A percentile compares a stretch with the other conserved stretches of the same genome.
Conservation (phyloP, 2,329 filamentous ascomycete species). For the Fusarium coffeatum region DNA sequence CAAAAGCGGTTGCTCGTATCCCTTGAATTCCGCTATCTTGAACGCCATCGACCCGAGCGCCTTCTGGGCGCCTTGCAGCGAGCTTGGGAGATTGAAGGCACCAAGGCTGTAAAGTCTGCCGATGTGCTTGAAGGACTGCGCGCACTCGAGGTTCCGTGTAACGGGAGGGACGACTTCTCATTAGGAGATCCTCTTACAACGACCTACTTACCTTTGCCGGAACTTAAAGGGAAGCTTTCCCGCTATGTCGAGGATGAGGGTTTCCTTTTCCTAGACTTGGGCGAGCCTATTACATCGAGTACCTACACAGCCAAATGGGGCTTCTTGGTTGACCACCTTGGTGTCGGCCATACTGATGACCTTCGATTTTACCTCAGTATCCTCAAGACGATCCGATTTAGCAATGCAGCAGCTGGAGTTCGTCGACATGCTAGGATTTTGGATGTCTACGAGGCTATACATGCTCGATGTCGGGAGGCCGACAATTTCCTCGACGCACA, state of each 20-base stretch:
- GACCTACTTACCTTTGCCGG: conserved; percentile 34
- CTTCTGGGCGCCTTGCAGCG: no score
- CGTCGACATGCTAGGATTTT: conserved; percentile 7
- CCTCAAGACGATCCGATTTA: conserved; percentile 13
- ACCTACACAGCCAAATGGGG: conserved; percentile 33
- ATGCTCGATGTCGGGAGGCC: conserved; percentile 30
- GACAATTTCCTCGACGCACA: conserved; percentile 14
- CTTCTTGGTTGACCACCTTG: conserved; percentile 36
- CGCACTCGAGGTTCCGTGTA: conserved; percentile 25
- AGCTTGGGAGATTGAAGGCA: conserved; percentile 16
- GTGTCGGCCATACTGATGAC: conserved; percentile 31
- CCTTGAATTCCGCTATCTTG: no score
- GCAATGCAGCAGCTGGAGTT: conserved; percentile 15
- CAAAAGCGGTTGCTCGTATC: no score
- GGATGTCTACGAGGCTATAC: conserved; percentile 38
- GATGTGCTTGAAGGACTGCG: conserved; percentile 17
- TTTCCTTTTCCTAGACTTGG: conserved; percentile 31
- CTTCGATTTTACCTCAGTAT: conserved; percentile 33
- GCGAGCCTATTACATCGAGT: conserved; percentile 16
- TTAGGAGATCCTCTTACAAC: not conserved
- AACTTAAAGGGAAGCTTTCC: conserved; percentile 30
- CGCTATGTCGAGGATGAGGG: conserved; percentile 31
- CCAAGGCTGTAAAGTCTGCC: not conserved
- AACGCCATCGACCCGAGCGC: no score
- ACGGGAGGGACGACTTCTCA: not conserved